Conservation (phyloP, 305 asterid species). For the Fraxinus angustifolia region DNA sequence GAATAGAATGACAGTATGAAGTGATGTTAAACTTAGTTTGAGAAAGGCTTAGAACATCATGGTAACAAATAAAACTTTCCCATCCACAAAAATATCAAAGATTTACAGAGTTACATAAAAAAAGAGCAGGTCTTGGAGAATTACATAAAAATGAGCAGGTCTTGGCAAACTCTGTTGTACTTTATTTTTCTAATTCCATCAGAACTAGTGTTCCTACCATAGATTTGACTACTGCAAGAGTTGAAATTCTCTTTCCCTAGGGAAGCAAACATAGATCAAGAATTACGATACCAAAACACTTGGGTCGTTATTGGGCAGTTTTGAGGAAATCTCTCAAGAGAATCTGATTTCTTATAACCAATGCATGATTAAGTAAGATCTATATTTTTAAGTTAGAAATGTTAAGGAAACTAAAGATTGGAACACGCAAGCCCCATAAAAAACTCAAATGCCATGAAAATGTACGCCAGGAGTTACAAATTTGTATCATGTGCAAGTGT, state of each 20-base stretch:
- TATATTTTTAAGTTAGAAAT: background rate
- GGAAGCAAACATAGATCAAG: background rate
- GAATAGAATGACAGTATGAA: background rate
- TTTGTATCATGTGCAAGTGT: background rate
- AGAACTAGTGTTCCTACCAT: background rate
- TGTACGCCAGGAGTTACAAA: background rate
- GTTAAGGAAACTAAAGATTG: background rate
- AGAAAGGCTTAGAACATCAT: background rate
- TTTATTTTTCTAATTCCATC: background rate
- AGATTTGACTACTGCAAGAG: background rate
- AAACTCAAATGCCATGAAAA: background rate
- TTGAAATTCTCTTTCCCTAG: background rate
- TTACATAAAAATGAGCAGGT: background rate
- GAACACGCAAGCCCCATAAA: background rate
- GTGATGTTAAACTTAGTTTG: background rate
- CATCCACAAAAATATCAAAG: background rate
- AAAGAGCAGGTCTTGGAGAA: background rate
- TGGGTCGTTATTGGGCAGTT: background rate
- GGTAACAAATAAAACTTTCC: background rate
- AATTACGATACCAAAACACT: background rate
- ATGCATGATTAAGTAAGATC: background rate
- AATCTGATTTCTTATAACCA: background rate
- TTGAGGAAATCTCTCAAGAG: background rate
- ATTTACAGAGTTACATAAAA: background rate
- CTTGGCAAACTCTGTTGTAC: background rate